Percentiles rank a stretch among this genome's conserved stretches.
Conservation (phyloP, 805 yeast species). For the Tanozyma kutaoensis region DNA sequence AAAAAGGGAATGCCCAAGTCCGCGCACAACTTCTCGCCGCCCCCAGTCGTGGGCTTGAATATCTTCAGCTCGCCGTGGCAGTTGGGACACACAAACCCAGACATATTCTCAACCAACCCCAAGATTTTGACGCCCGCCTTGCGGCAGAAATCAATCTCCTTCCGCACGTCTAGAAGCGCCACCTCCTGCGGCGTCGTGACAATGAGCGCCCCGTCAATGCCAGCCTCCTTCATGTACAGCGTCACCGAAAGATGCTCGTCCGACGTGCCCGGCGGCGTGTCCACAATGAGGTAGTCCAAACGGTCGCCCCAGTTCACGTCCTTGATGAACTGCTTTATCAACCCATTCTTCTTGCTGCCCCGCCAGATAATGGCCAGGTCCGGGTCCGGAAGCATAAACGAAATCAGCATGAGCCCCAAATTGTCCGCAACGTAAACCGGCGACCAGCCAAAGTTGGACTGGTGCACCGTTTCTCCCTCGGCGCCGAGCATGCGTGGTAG, state of each 20-base stretch:
- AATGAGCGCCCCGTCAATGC: slow-evolving; percentile 88
- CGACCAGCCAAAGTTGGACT: slow-evolving; percentile 88
- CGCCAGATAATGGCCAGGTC: slow-evolving; percentile 96
- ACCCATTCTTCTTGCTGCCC: slow-evolving; percentile 88
- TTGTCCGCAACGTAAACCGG: slow-evolving; percentile 95
- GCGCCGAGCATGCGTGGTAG: slow-evolving; percentile 92
- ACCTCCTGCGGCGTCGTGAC: slow-evolving; percentile 98
- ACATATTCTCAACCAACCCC: slow-evolving; percentile 95
- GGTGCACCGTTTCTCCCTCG: slow-evolving; percentile 72
- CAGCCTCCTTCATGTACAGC: slow-evolving; percentile 75
- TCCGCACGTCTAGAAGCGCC: slow-evolving; percentile 85
- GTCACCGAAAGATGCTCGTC: slow-evolving; percentile 93
- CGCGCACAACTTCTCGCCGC: slow-evolving; percentile 73
- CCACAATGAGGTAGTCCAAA: slow-evolving; percentile 77
- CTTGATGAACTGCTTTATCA: slow-evolving; percentile 84
- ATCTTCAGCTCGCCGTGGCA: slow-evolving; percentile 86
- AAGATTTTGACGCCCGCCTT: slow-evolving; percentile 79
- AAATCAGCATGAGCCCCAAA: slow-evolving; percentile 89
- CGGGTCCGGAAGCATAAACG: slow-evolving; percentile 84
- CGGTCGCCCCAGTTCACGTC: slow-evolving; percentile 89
- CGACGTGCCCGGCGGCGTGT: slow-evolving; percentile 97
- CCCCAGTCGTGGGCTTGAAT: slow-evolving; percentile 94
- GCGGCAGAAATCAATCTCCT: slow-evolving; percentile 88
- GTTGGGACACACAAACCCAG: slow-evolving; percentile 94
- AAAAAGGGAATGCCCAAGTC: slow-evolving; percentile 69